A percentile compares a stretch with the other conserved stretches of the same genome.
phyloP scores from a whole-genome alignment of 1,139 yeast genomes.

The Nakaseomyces uthaithaninus region DNA sequence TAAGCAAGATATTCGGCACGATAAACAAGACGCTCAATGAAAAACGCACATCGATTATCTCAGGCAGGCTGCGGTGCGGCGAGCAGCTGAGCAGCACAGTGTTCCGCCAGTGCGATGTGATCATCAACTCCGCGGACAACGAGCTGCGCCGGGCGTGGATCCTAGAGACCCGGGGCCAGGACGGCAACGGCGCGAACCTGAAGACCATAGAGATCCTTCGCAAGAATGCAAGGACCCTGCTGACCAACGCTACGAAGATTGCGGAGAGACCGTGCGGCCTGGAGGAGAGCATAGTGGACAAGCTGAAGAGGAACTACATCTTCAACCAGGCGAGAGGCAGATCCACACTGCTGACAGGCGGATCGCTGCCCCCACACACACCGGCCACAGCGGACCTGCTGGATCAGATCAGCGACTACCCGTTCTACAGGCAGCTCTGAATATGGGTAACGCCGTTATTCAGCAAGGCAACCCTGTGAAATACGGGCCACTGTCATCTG shows the following conservation, averaged over 20 bases:
- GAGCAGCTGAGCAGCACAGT: constrained; percentile 22
- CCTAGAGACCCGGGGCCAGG: constrained; percentile 12
- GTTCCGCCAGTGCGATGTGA: constrained; percentile 26
- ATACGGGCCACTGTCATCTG: too few species aligned
- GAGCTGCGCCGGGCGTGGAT: constrained; percentile 19
- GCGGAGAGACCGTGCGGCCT: constrained; percentile 28
- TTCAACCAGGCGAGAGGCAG: constrained; percentile 22
- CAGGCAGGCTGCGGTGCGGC: constrained; percentile 12
- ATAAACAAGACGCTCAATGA: constrained; percentile 15
- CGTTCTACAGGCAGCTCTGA: constrained; percentile 12
- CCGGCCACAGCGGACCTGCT: constrained; percentile 6
- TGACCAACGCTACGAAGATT: constrained; percentile 21
- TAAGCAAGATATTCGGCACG: constrained; percentile 16
- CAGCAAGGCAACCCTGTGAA: too few species aligned
- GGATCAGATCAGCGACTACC: constrained; percentile 15
- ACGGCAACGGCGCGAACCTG: constrained; percentile 1
- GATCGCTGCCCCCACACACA: neutral
- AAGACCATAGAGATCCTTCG: constrained; percentile 16
- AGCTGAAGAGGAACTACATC: constrained; percentile 27
- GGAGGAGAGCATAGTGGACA: constrained; percentile 27
- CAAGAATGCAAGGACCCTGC: constrained; percentile 24
- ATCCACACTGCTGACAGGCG: constrained; percentile 6
- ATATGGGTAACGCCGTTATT: too few species aligned
- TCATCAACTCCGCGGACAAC: constrained; percentile 23
- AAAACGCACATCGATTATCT: constrained; percentile 13